Evolutionary conservation across 306 rosid genomes (phyloP).

Genomic region (Echinosophora koreensis): DNA sequence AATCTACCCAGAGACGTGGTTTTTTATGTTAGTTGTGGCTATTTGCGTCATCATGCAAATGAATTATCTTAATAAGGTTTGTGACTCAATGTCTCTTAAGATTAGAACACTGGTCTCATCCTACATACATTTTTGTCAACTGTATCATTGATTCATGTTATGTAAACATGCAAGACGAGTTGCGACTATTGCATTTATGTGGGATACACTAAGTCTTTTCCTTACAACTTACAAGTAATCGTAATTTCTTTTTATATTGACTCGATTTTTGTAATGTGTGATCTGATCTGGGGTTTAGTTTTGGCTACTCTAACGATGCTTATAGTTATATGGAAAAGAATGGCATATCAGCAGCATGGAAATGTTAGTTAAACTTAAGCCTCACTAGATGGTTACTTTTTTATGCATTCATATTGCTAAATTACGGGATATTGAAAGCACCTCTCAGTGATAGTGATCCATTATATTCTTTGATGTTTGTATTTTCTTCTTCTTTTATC

Average conservation of each 20-base stretch:
- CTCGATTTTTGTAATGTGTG: neutral
- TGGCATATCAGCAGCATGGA: neutral
- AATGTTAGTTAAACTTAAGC: neutral
- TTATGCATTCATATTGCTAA: neutral
- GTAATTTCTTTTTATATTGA: neutral
- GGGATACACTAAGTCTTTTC: neutral
- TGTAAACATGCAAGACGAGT: neutral
- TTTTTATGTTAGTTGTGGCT: slow-evolving; percentile 78
- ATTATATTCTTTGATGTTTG: slow-evolving; percentile 1
- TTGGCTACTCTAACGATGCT: neutral
- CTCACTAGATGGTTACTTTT: neutral
- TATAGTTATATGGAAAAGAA: neutral
- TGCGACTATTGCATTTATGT: neutral
- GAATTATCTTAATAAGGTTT: slow-evolving; percentile 91
- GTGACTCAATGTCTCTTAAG: slow-evolving; percentile 37
- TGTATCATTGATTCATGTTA: slow-evolving; percentile 5
- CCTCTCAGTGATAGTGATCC: neutral
- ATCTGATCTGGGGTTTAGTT: slow-evolving; percentile 14
- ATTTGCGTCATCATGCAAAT: slow-evolving; percentile 79
- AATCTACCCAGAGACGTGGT: slow-evolving; percentile 77
- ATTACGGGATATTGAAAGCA: neutral
- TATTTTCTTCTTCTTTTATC: neutral
- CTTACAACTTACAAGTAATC: neutral
- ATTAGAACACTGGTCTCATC: slow-evolving; percentile 14
- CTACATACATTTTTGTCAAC: neutral